phyloP scores from a whole-genome alignment of 2,329 filamentous ascomycete genomes.

The Colletotrichum graminicola region DNA sequence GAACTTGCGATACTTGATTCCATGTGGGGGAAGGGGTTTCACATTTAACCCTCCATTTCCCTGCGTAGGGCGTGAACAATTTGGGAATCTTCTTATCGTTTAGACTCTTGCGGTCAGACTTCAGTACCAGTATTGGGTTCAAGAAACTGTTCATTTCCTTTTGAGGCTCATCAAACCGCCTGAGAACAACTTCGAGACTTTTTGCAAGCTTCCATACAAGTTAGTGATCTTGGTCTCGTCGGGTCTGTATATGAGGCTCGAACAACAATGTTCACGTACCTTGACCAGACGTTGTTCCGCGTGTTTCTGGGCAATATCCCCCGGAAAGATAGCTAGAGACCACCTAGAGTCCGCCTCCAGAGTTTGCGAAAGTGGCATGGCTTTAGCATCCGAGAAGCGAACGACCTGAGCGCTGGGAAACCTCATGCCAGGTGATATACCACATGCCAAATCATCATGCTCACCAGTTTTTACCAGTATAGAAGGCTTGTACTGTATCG shows the following conservation, averaged over 20 bases:
- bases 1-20: too few species aligned
- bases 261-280: neutral
- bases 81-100: slow-evolving; percentile 24
- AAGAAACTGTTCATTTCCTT: neutral
- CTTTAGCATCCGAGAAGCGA: slow-evolving; percentile 69
- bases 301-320: neutral
- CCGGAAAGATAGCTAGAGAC: slow-evolving; percentile 53
- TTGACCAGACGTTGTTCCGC: neutral
- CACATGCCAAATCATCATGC: slow-evolving; percentile 53
- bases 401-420: slow-evolving; percentile 71
- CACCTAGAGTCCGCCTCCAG: slow-evolving; percentile 59
- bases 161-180: neutral
- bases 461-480: slow-evolving; percentile 55
- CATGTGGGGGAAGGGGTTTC: neutral
- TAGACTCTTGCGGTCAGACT: slow-evolving; percentile 7
- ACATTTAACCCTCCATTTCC: slow-evolving; percentile 17
- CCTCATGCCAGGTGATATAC: slow-evolving; percentile 64
- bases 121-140: slow-evolving; percentile 8
- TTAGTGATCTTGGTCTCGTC: neutral
- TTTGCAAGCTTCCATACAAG: neutral
- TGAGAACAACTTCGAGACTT: neutral
- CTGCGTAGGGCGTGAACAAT: slow-evolving; percentile 4
- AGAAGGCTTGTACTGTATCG: slow-evolving; percentile 65
- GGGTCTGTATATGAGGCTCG: neutral
- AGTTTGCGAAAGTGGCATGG: slow-evolving; percentile 64